Base-by-base conservation (phyloP, 2,329 filamentous ascomycete species). In the Ophiobolus disseminans region DNA sequence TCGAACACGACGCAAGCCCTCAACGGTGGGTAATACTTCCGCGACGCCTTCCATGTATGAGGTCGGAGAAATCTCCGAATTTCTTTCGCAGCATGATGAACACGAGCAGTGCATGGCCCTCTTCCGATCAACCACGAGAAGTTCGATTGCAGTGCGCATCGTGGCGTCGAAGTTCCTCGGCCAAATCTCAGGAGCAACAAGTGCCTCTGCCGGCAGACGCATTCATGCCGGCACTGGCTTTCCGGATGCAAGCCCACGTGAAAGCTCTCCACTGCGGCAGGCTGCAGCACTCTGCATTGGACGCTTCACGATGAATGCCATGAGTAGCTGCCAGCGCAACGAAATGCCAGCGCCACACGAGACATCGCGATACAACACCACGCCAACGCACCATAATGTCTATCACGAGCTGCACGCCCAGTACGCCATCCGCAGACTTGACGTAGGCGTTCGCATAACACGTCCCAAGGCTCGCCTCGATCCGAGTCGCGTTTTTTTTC, bases 361-460 rank as follows among this genome's bases (percentile, higher is more conserved):
- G n/a, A 14, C 4, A 10, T 13, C 10, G 30, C 30, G n/a, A 32
- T 14, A 6, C 30, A 32, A 32, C 30, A 32, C 16, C 30, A 14
- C 30, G 30, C n/a, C 30, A 32, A 32, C 30, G 30, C 30, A 32
- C 16, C 9, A 10, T 14, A 32, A 13, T 11, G 11, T 7, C 23
- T 11, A 26, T 26, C 23, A 26, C 30, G 30, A 32, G 30, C 16
- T 14, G 25, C 25, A n/a, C 25, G 25, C 25, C 30, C 16, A 14
- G 30, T 32, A 14, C 30, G 30, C 34, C 13, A 36, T 21, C n/a
- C 9, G 35, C 21, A 22, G 23, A 10, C 32, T 38, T 38, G 35
- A 38, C 35, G 35, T 38, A 5, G 35, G 19, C 22, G 35, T 38
- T 38, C 35, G 35, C 35, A 38, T 38, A 20, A 10, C 17, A 20